Evolutionary conservation across 2,329 filamentous ascomycete genomes (phyloP).

Genomic region (Xylaria sp.): DNA sequence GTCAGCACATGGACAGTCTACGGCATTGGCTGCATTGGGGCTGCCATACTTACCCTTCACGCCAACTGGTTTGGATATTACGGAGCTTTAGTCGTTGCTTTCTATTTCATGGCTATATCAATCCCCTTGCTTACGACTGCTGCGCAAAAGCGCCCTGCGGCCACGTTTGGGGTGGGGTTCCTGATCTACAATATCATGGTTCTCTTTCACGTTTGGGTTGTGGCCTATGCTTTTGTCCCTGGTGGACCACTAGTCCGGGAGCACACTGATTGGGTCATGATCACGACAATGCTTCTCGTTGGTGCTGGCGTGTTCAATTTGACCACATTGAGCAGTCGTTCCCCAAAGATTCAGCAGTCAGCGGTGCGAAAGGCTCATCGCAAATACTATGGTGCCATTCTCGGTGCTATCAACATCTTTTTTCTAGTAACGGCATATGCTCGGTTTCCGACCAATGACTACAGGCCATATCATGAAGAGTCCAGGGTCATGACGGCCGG

Average conservation of each 20-base stretch:
- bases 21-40: slow-evolving; percentile 80
- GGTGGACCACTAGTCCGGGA: slow-evolving; percentile 93
- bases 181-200: slow-evolving; percentile 92
- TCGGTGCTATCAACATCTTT: slow-evolving; percentile 81
- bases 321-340: slow-evolving; percentile 60
- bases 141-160: slow-evolving; percentile 78
- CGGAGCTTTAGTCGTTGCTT: slow-evolving; percentile 78
- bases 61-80: slow-evolving; percentile 91
- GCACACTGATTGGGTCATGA: slow-evolving; percentile 96
- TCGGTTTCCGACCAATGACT: slow-evolving; percentile 92
- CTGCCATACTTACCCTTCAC: slow-evolving; percentile 79
- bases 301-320: slow-evolving; percentile 86
- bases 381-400: slow-evolving; percentile 65
- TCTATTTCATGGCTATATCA: slow-evolving; percentile 84
- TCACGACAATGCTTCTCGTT: slow-evolving; percentile 82
- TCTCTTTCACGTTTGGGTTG: slow-evolving; percentile 98
- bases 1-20: slow-evolving; percentile 83
- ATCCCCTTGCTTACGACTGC: slow-evolving; percentile 81
- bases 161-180: slow-evolving; percentile 89
- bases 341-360: slow-evolving; percentile 52
- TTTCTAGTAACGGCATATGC: slow-evolving; percentile 85
- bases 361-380: slow-evolving; percentile 56
- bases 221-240: slow-evolving; percentile 97
- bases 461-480: slow-evolving; percentile 87
- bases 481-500: slow-evolving; percentile 91